Conservation (phyloP, 495 filamentous ascomycete genomes). For the Podospora comata region DNA sequence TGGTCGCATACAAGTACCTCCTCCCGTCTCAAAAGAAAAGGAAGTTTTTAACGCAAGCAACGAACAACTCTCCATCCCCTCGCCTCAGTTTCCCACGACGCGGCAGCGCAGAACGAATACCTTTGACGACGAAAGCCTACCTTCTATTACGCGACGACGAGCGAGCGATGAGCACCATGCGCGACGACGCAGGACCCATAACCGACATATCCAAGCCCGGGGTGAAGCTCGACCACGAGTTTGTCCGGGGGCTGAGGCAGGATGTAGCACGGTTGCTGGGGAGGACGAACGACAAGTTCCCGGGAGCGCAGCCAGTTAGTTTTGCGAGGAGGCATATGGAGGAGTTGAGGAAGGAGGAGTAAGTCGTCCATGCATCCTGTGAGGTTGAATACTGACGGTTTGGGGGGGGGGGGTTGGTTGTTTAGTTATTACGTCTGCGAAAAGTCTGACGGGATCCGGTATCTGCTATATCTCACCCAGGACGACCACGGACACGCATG, state of each 20-base stretch:
- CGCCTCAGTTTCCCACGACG: too few relatives aligned
- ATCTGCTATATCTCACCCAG: constrained; percentile 79
- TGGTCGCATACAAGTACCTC: too few relatives aligned
- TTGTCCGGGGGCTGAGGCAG: constrained; percentile 59
- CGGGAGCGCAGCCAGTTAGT: constrained; percentile 92
- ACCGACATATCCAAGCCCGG: constrained; percentile 57
- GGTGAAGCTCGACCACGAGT: constrained; percentile 56
- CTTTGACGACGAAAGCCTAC: too few relatives aligned
- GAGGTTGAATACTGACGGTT: background rate
- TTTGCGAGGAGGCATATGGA: constrained; percentile 74
- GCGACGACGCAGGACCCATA: constrained; percentile 32
- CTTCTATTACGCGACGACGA: too few relatives aligned
- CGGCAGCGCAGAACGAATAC: too few relatives aligned
- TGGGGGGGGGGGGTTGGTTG: too few relatives aligned
- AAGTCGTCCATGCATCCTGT: constrained; percentile 23
- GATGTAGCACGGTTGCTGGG: constrained; percentile 76
- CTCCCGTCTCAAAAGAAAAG: too few relatives aligned
- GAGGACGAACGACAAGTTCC: constrained; percentile 64
- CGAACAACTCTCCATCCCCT: too few relatives aligned
- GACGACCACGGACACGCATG: constrained; percentile 54
- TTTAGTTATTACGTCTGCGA: constrained; percentile 90
- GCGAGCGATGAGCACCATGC: constrained; percentile 19
- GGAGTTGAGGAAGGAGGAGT: constrained; percentile 75
- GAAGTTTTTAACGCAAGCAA: too few relatives aligned
- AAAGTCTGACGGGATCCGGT: constrained; percentile 95